phyloP scores from a whole-genome alignment of 768 basidiomycete genomes.

The Phanerodontia chrysosporium region DNA sequence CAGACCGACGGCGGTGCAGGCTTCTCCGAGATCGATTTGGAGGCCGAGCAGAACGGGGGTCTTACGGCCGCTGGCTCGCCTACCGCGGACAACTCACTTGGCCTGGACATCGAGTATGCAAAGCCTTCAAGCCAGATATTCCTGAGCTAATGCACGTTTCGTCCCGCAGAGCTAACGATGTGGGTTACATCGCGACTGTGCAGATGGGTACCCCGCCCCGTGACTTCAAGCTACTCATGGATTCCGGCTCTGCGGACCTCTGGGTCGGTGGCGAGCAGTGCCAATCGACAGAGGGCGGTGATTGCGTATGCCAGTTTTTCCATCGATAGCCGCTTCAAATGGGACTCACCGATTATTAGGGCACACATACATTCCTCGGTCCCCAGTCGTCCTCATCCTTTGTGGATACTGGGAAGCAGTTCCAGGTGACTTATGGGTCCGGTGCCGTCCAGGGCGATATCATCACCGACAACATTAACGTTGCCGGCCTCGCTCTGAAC shows the following conservation, averaged over 20 bases:
- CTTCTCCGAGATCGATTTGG: conserved; percentile 32
- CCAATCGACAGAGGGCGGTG: conserved; percentile 26
- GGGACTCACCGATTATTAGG: conserved; percentile 30
- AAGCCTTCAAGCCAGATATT: background rate
- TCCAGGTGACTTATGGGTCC: conserved; percentile 65
- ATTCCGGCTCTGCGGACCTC: conserved; percentile 43
- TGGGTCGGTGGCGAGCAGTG: conserved; percentile 39
- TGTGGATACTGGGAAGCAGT: conserved; percentile 42
- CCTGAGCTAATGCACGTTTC: background rate
- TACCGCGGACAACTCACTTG: conserved; percentile 50
- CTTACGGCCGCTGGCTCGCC: conserved; percentile 42
- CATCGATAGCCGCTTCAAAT: background rate
- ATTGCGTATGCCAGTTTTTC: conserved; percentile 35
- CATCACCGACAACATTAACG: conserved; percentile 54
- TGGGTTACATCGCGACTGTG: conserved; percentile 44
- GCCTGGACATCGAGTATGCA: conserved; percentile 65
- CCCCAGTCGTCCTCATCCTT: conserved; percentile 59
- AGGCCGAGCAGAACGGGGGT: conserved; percentile 30
- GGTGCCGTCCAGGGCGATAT: conserved; percentile 65
- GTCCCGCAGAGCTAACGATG: conserved; percentile 40
- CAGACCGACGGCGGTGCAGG: conserved; percentile 17
- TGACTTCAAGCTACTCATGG: conserved; percentile 42
- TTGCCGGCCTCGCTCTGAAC: conserved; percentile 58
- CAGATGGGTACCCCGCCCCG: conserved; percentile 41
- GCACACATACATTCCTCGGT: conserved; percentile 67